Evolutionary conservation across 2,329 filamentous ascomycete genomes (phyloP), one percentile per base, ranked within the genome.

Genomic region (Epichloe elymi): DNA sequence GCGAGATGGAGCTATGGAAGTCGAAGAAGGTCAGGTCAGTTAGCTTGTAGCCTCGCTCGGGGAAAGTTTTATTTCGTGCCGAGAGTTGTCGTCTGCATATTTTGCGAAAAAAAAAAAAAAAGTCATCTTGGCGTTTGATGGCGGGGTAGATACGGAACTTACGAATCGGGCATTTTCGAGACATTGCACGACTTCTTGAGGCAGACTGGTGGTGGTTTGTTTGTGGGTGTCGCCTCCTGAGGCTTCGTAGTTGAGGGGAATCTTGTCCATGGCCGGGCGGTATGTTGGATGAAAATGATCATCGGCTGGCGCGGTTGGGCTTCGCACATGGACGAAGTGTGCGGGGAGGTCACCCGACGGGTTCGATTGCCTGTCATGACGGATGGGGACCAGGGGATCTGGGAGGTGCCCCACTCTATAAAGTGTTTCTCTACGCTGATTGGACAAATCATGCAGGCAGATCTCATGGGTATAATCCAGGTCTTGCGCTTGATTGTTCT

Each of bases 91-190:
- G 26, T 30, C 8, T 30, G 26, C 23, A 30, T 30, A 10, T 30
- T 30, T 30, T 30, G 26, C 3, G 3, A 4, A 4, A 20, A 3
- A 26, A 6, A 26, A 37, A 38, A 30, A 26, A 3, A 8, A 5
- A 36, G 43, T 5, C 38, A 20, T 30, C 4, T 39, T 39, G 14
- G 2, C 20, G 20, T 10, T 23, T 11, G n/a, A 35, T 23, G 40
- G 41, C 40, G 41, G 40, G 40, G 46, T 48, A 14, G 26, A 12
- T 12, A 5, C 6, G 17, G 11, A 10, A 71, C 78, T 60, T 79
- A 95, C 89, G 71, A 96, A 98, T 60, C 91, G 85, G 47, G 91
- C 88, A 71, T 96, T 97, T 65, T 95, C 84, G 23, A 98, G 80
- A 64, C 90, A 96, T 61, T 89, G 83, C 12, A 93, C 78, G 20